Base-by-base conservation (phyloP, 768 basidiomycete genomes). In the Clavaria fumosa region DNA sequence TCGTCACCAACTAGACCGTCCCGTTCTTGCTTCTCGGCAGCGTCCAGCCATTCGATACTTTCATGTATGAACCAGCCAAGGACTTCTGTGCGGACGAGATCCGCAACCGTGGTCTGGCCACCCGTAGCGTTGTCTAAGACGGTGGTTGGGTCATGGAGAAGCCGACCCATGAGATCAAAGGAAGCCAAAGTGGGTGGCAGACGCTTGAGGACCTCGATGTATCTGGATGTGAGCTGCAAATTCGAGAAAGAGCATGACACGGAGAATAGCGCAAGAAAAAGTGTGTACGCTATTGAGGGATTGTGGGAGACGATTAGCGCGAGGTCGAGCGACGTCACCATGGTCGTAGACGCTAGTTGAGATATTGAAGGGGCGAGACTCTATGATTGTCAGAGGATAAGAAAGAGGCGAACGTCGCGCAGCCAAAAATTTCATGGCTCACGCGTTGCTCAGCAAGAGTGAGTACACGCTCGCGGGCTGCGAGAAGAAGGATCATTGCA, bases 391-490 rank as follows among this genome's bases (percentile, higher is more conserved):
- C 19, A 40, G 34, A 22, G 27, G 22, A 20, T 2, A 38, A n/a
- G n/a, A 26, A 26, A 5, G 19, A 9, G 27, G 7, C 7, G 22
- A 24, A 31, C 20, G 22, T 35, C n/a, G n/a, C n/a, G n/a, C n/a
- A 28, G 22, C 31, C 31, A 38, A 43, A 31, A 39, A 44, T 24
- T 10, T 12, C 23, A 43, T 34, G 20, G 56, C 67, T 39, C 50
- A 80, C 77, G 40, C 80, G 71, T 62, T 78, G 78, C 60, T 85
- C 82, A 26, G 77, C 64, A 35, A 85, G 68, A 23, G 71, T 76
- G 30, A 85, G 68, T 18, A 76, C 78, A 35, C 82, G 73, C 43
- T 75, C 69, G 37, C 78, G 71, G 28, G 77, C 79, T 24, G 69
- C 64, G 11, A 84, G 62, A 20, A 85, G 61, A 14, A 84, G 67